Evolutionary conservation across 352 stramenopile genomes (phyloP), one percentile per base, ranked within the genome.

Genomic region (Pythium myriotylum): DNA sequence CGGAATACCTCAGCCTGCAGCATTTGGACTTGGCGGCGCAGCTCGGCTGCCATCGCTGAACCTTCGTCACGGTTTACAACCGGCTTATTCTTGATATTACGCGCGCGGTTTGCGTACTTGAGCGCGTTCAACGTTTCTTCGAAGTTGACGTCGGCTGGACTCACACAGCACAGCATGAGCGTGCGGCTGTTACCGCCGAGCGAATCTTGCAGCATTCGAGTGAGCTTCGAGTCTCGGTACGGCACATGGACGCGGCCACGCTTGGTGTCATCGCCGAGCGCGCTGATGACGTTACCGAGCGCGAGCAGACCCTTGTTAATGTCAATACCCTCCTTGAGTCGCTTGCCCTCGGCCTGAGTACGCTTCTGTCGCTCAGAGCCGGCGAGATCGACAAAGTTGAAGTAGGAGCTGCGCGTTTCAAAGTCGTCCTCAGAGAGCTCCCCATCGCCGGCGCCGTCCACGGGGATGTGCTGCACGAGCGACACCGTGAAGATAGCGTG

Each of bases 251-350:
- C 86, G 69, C 86, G 78, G 75, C 93, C 83, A 78, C 93, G 68
- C 59, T 95, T 95, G 47, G 89, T 90, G 43, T 96, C 84, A 43
- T 98, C 92, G 19, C 92, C 95, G 8, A 99, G 74, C 9, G 95
- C 94, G 63, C 96, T 98, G 61, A 99, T 99, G 26, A 99, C 97
- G 67, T 99, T 99, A 3, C 97, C 97, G 17, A 99, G 84, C 9
- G 94, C 96, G 16, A 99, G 79, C 20, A 99, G 81, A 3, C 97
- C 97, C 72, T 98, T 97, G 81, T 99, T 99, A 74, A 99, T 99
- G 66, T 98, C 89, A 43, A 99, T 98, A 29, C 94, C 96, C 83
- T 99, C 96, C 59, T 92, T 97, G 54, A 98, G 72, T 1, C 96
- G 81, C 65, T 93, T 91, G 24, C 84, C 94, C 50, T 97, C 81